Percentiles rank a stretch among this genome's conserved stretches.
These are phyloP conservation scores for Arthrocladium fulminans DNA, from an alignment of 2,329 filamentous ascomycete species.

Conservation along the genomic window DNA sequence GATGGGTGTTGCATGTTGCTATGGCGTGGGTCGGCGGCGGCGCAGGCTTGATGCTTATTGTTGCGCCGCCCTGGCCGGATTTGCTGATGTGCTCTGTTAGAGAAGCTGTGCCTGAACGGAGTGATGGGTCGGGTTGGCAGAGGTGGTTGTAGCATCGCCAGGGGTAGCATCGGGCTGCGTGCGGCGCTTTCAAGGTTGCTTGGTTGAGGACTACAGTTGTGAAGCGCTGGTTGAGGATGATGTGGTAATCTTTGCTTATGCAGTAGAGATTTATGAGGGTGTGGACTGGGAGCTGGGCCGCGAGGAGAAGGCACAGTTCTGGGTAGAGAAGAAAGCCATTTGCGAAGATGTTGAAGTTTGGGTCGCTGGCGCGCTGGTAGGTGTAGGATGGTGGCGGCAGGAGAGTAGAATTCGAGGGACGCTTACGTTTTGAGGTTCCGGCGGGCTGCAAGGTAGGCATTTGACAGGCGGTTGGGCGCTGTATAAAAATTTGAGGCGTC, in stretches of 20 bases:
- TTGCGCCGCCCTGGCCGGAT: neutral
- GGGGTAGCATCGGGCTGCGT: constrained; percentile 50
- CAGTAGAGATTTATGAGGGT: constrained; percentile 58
- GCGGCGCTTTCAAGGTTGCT: constrained; percentile 46
- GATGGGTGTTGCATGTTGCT: neutral
- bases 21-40: neutral
- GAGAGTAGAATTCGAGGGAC: constrained; percentile 6
- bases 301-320: constrained; percentile 49
- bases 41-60: neutral
- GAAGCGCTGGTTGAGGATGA: constrained; percentile 51
- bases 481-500: neutral
- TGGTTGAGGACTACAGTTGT: constrained; percentile 50
- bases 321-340: constrained; percentile 28
- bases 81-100: neutral
- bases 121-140: constrained; percentile 52
- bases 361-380: constrained; percentile 17
- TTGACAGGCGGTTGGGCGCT: constrained; percentile 15
- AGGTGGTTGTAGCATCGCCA: constrained; percentile 51
- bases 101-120: constrained; percentile 24
- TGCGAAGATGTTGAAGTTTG: constrained; percentile 21
- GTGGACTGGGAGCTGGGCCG: constrained; percentile 44
- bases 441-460: constrained; percentile 11
- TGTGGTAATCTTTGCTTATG: constrained; percentile 55
- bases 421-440: constrained; percentile 18
- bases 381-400: constrained; percentile 19